Conservation (phyloP, 2,329 filamentous ascomycete genomes). For the Colletotrichum endophyticum region DNA sequence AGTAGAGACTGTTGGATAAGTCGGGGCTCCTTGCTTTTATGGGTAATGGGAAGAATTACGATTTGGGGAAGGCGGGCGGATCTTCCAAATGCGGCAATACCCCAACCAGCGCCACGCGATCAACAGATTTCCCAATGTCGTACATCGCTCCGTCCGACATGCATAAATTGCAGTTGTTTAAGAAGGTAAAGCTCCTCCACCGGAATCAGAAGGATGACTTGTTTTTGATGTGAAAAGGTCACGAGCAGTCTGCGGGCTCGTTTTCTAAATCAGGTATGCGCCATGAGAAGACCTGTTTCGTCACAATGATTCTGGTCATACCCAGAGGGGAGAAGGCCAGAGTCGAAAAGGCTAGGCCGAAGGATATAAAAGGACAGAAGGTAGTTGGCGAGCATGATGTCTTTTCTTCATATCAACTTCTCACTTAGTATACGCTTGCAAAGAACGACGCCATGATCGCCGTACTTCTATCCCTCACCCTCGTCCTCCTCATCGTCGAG, state of each 20-base stretch:
- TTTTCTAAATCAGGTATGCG: not conserved
- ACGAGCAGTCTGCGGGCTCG: not conserved
- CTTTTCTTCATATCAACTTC: not conserved
- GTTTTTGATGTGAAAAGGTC: not conserved
- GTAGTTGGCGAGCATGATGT: not conserved
- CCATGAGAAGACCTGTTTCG: not conserved
- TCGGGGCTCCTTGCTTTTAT: not conserved
- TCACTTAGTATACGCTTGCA: accelerated
- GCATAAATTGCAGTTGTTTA: not conserved
- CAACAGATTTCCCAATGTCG: not conserved
- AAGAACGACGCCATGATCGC: not conserved
- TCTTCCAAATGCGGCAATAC: conserved; percentile 34
- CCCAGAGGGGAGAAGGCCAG: not conserved
- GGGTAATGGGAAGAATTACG: not conserved
- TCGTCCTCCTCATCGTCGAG: not conserved
- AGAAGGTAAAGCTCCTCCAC: not conserved
- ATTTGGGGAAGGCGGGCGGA: not conserved
- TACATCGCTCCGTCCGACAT: not conserved
- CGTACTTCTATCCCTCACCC: not conserved
- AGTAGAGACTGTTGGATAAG: not conserved
- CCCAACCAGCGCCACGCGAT: conserved; percentile 27
- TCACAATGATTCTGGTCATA: not conserved
- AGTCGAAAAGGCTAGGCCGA: not conserved
- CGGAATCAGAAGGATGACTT: not conserved
- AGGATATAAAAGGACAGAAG: not conserved